Evolutionary conservation across 2,329 filamentous ascomycete species (phyloP).

Genomic region (Botrytis porri): DNA sequence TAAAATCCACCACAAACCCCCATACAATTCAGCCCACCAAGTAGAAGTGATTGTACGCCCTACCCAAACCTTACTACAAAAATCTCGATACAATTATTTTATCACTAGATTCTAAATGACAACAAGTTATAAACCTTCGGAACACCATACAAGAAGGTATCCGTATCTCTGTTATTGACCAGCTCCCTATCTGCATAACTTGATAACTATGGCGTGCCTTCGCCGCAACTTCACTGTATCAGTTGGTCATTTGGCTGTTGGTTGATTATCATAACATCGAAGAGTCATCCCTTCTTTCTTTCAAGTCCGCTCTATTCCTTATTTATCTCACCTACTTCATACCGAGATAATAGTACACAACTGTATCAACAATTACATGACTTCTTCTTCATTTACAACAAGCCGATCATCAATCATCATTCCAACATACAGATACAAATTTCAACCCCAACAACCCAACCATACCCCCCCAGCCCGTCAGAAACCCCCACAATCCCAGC

Average conservation of each 20-base stretch:
- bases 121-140: no score
- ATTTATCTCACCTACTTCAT: neutral
- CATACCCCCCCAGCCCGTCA: neutral
- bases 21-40: no score
- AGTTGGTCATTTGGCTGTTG: no score
- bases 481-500: neutral
- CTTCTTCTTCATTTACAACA: neutral
- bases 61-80: no score
- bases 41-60: no score
- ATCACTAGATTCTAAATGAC: no score
- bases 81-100: no score
- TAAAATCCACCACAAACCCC: no score
- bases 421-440: neutral
- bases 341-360: neutral
- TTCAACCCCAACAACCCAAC: neutral
- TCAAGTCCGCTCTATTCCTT: neutral
- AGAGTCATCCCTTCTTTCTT: neutral
- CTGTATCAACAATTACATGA: neutral
- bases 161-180: neutral
- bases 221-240: neutral
- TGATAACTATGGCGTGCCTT: neutral
- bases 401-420: neutral
- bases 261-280: neutral
- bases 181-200: no score
- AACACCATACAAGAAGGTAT: no score